Percentiles rank a stretch among this genome's conserved stretches.
These are phyloP conservation scores for Skeletonema costatum DNA, from an alignment of 108 stramenopile genomes.

Conservation along the genomic window DNA sequence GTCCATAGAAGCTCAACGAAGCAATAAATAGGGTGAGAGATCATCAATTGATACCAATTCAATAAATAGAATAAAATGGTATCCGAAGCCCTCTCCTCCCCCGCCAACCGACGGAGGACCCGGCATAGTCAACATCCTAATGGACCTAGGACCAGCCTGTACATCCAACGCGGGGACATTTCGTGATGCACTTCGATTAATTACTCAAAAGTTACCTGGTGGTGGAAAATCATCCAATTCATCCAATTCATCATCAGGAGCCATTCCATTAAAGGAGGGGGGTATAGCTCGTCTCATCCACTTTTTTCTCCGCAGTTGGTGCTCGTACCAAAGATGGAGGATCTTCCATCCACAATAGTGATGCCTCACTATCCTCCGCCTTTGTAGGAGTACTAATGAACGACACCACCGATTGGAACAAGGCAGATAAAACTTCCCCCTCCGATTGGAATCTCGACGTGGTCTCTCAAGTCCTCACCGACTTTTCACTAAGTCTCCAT, in stretches of 20 bases:
- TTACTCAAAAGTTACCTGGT: constrained; percentile 30
- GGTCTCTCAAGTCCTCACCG: constrained; percentile 77
- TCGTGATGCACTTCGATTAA: constrained; percentile 77
- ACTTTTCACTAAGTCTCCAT: constrained; percentile 80
- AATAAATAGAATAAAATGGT: not conserved
- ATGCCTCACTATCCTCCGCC: constrained; percentile 21
- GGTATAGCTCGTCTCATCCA: constrained; percentile 80
- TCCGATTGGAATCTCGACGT: constrained; percentile 86
- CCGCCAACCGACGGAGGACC: constrained; percentile 36
- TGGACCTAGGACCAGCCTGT: constrained; percentile 87
- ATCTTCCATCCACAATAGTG: constrained; percentile 35
- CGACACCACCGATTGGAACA: constrained; percentile 10
- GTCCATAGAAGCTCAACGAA: not conserved
- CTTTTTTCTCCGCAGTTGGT: constrained; percentile 71
- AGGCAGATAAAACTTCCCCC: not conserved
- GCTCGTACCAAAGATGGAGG: constrained; percentile 31
- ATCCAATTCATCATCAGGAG: not conserved
- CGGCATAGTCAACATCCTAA: constrained; percentile 72
- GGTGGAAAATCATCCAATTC: not conserved
- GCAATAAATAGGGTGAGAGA: not conserved
- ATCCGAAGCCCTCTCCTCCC: not conserved
- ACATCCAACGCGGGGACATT: constrained; percentile 68
- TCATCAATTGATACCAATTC: not conserved
- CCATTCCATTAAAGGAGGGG: constrained; percentile 64
- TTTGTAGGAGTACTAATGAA: constrained; percentile 35